Evolutionary conservation across 2,329 filamentous ascomycete species (phyloP).

Genomic region (Ophiostoma perfectum): DNA sequence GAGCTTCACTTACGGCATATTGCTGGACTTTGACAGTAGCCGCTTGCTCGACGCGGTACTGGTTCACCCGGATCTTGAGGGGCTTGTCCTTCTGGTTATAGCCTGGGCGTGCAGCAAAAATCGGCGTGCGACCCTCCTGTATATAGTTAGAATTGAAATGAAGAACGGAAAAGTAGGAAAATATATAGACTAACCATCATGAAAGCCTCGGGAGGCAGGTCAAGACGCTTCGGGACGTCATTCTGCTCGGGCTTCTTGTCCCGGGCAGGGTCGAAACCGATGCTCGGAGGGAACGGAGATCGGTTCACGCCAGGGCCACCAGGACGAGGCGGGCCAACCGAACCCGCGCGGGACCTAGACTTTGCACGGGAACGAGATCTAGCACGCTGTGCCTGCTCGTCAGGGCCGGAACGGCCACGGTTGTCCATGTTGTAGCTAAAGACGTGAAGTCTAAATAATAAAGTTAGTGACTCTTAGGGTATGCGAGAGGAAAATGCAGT

Average conservation of each 20-base stretch:
- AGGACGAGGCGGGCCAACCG: not conserved
- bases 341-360: constrained; percentile 11
- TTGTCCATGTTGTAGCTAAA: constrained; percentile 14
- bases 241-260: constrained; percentile 26
- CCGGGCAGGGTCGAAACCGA: constrained; percentile 44
- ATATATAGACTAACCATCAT: constrained; percentile 33
- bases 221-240: constrained; percentile 43
- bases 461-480: not conserved
- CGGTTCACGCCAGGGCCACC: constrained; percentile 2
- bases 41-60: constrained; percentile 26
- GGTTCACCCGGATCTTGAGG: constrained; percentile 51
- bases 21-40: constrained; percentile 56
- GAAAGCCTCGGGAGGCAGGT: constrained; percentile 56
- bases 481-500: no score
- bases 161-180: not conserved
- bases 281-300: constrained; percentile 24
- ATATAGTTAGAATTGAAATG: not conserved
- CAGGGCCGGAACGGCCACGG: not conserved
- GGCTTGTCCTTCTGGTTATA: constrained; percentile 55
- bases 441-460: no score
- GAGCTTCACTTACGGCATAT: constrained; percentile 65
- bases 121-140: constrained; percentile 29
- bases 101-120: constrained; percentile 44
- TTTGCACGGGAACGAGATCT: constrained; percentile 5
- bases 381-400: not conserved